Base-by-base conservation (phyloP, 805 yeast species). In the Zygotorulaspora chibaensis region DNA sequence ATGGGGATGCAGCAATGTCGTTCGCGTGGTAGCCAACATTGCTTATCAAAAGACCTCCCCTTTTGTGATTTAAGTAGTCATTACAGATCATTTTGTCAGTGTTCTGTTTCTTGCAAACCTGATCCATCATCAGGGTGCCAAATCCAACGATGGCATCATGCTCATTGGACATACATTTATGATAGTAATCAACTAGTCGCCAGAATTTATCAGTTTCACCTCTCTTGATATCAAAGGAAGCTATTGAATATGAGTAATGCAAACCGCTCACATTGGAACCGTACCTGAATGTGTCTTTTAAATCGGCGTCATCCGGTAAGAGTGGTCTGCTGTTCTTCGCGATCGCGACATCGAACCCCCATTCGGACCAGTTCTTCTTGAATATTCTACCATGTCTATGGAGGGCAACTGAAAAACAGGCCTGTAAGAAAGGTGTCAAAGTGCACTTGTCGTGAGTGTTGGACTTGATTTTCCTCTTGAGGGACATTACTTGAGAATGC, bases 261-360 rank as follows among this genome's bases (percentile, higher is more conserved):
- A 50, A 40, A 3, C 64, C 65, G 30, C 59, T 64, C 15, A 61
- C 60, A 31, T 56, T 52, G 8, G 58, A 23, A 20, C 65, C 65
- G 48, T 45, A 58, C 38, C 53, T 51, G 45, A 52, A 57, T 11
- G 45, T 30, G 4, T 48, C 52, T n/a, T 39, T 34, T 2, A 50
- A 6, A 11, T 49, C 52, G 12, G 46, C 30, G 6, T 52, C 58
- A 0, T 47, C 42, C 12, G 61, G 61, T 38, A 59, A 34, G 2
- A 42, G 17, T 15, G 44, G 47, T 30, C 63, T 44, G 6, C 54
- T 42, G 35, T 54, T 54, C 12, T 46, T 54, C n/a, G 61, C 58
- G 17, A 59, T 38, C 3, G 59, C 55, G 16, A 58, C 45, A 47
- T 58, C 61, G 26, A 56, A 45, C 12, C 53, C 51, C 38, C 52